Evolutionary conservation across 306 rosid species (phyloP).

Genomic region (Cajanus cajan): DNA sequence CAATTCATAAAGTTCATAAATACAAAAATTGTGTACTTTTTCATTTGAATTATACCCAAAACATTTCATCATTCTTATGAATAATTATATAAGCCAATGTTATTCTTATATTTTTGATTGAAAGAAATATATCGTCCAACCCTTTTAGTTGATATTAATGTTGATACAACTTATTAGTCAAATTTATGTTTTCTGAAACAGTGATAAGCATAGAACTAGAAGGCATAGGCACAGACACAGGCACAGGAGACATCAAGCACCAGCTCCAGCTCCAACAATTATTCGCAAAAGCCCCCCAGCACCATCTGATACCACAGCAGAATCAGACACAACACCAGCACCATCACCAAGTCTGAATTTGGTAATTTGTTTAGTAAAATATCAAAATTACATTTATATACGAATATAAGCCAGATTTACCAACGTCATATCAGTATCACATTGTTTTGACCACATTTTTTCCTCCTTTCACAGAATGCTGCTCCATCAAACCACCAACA

Average conservation of each 20-base stretch:
- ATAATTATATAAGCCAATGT: no score
- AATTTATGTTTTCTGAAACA: no score
- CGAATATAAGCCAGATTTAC: neutral
- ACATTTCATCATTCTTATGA: no score
- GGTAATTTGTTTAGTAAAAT: constrained; percentile 47
- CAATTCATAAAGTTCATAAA: no score
- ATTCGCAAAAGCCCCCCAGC: constrained; percentile 76
- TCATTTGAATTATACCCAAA: no score
- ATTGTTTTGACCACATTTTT: constrained; percentile 17
- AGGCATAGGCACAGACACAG: no score
- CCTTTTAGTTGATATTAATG: no score
- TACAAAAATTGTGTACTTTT: no score
- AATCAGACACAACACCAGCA: constrained; percentile 62
- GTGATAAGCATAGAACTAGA: no score
- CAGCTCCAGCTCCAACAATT: constrained; percentile 61
- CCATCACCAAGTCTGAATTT: constrained; percentile 72
- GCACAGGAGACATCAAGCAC: constrained; percentile 59
- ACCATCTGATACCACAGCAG: constrained; percentile 63
- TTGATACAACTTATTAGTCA: no score
- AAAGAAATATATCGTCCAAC: no score
- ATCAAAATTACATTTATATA: neutral
- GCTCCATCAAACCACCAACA: constrained; percentile 48
- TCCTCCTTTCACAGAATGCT: constrained; percentile 49
- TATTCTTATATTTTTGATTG: no score
- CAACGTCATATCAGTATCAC: neutral